A percentile compares a stretch with the other conserved stretches of the same genome.
These are phyloP conservation scores for Mixia osmundae DNA, from an alignment of 1,284 basidiomycete species.

Conservation along the genomic window DNA sequence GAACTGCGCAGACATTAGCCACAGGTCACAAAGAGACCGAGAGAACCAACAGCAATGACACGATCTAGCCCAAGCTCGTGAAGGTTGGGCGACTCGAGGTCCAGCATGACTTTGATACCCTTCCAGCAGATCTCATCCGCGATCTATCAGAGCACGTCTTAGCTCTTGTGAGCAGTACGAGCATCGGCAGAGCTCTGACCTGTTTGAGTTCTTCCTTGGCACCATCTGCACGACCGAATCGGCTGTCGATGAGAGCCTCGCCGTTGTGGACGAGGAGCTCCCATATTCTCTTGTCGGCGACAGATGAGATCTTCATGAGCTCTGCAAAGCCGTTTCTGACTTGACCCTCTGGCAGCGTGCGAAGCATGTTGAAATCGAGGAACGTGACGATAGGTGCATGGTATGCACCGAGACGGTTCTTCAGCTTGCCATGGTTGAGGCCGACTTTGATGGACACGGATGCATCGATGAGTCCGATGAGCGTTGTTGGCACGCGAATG, in stretches of 20 bases:
- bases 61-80: constrained; percentile 29
- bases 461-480: constrained; percentile 28
- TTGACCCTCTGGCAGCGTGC: constrained; percentile 26
- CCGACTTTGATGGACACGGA: constrained; percentile 27
- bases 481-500: constrained; percentile 26
- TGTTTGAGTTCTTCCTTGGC: no score
- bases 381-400: constrained; percentile 28
- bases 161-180: no score
- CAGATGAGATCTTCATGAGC: constrained; percentile 27
- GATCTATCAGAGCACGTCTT: constrained; percentile 21
- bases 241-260: constrained; percentile 25
- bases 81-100: constrained; percentile 27
- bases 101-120: constrained; percentile 27
- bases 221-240: constrained; percentile 23
- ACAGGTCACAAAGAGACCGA: constrained; percentile 15
- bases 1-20: background rate
- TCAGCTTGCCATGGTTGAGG: constrained; percentile 24
- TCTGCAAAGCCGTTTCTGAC: constrained; percentile 28
- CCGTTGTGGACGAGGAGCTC: constrained; percentile 26
- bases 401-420: constrained; percentile 25
- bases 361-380: constrained; percentile 27
- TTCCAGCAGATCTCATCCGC: constrained; percentile 24
- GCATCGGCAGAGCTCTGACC: no score
- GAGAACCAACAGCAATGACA: constrained; percentile 27
- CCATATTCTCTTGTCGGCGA: constrained; percentile 25